phyloP scores from a whole-genome alignment of 257 asterid species.

The Solanum acaule region DNA sequence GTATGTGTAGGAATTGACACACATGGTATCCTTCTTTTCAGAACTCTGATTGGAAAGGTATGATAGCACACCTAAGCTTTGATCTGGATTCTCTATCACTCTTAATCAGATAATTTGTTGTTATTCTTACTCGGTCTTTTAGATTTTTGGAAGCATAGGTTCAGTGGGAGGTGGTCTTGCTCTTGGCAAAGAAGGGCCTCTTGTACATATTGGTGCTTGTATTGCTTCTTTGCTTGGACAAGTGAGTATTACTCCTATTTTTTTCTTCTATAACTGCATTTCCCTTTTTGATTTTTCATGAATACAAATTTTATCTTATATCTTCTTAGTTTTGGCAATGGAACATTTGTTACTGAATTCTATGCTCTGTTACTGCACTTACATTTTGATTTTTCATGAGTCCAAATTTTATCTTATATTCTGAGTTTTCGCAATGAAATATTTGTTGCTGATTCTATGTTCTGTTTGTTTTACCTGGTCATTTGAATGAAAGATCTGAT shows the following conservation, averaged over 20 bases:
- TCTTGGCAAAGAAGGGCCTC: conserved; percentile 99
- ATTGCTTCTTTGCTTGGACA: conserved; percentile 99
- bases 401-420: background rate
- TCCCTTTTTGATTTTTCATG: background rate
- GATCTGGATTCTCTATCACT: background rate
- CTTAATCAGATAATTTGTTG: background rate
- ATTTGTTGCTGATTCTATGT: background rate
- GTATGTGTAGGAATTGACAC: conserved; percentile 78
- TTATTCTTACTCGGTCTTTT: conserved; percentile 10
- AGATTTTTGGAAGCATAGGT: conserved; percentile 99
- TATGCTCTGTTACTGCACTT: background rate
- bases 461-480: background rate
- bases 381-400: background rate
- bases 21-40: conserved; percentile 86
- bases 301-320: background rate
- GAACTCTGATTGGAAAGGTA: conserved; percentile 96
- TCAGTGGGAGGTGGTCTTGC: conserved; percentile 99
- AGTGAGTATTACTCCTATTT: conserved; percentile 32
- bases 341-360: background rate
- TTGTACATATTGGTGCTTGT: conserved; percentile 97
- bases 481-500: background rate
- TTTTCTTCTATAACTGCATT: background rate
- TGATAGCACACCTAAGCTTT: conserved; percentile 6
- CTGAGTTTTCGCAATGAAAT: background rate
- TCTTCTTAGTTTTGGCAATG: background rate